These are phyloP conservation scores for Senna siamea DNA, from an alignment of 306 rosid genomes.

Conservation along the genomic window DNA sequence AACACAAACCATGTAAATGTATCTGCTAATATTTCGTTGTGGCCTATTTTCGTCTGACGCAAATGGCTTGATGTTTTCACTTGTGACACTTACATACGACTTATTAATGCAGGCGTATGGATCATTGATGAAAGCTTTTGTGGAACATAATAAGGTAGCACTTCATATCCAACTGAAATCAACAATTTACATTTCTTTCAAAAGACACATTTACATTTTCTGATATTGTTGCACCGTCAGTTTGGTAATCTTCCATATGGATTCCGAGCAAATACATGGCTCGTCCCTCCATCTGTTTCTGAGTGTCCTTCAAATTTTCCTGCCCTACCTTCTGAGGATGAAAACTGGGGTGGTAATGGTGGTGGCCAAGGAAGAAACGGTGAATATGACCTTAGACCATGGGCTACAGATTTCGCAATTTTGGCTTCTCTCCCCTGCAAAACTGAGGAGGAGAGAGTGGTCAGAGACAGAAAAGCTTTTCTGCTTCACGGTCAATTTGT, in stretches of 20 bases:
- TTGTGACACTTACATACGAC: conserved; percentile 28
- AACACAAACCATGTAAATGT: not conserved
- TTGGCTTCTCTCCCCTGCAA: conserved; percentile 83
- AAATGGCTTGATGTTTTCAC: conserved; percentile 14
- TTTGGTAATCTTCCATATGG: conserved; percentile 98
- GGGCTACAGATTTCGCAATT: conserved; percentile 80
- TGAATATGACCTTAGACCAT: conserved; percentile 59
- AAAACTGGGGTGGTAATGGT: conserved; percentile 91
- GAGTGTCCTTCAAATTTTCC: conserved; percentile 70
- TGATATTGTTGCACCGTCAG: conserved; percentile 49
- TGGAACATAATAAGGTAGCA: conserved; percentile 86
- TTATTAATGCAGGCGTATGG: conserved; percentile 73
- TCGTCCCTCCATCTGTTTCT: conserved; percentile 78
- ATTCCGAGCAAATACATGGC: conserved; percentile 94
- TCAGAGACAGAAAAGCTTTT: conserved; percentile 94
- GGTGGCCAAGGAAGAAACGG: conserved; percentile 85
- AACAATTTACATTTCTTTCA: not conserved
- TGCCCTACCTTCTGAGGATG: conserved; percentile 79
- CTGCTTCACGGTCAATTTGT: conserved; percentile 82
- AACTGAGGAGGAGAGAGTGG: conserved; percentile 92
- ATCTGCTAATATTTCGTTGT: not conserved
- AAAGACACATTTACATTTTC: conserved; percentile 1
- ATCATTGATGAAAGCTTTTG: conserved; percentile 82
- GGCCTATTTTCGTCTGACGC: too few species aligned
- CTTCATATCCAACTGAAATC: conserved; percentile 23